Evolutionary conservation across 495 filamentous ascomycete species (phyloP), one percentile per base, ranked within the genome.

Genomic region (Talaromyces trachyspermus): DNA sequence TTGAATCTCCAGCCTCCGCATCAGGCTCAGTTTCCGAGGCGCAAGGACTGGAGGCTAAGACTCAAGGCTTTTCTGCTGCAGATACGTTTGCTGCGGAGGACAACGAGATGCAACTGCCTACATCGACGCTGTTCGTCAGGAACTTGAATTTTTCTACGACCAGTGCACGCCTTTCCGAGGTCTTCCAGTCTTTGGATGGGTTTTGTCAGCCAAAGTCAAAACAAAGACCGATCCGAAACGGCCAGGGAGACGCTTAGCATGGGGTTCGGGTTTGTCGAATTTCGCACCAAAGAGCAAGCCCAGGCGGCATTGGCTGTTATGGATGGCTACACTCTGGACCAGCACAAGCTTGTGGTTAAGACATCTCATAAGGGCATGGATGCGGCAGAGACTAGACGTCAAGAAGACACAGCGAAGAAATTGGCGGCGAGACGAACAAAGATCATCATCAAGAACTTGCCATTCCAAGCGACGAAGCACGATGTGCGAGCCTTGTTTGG

Each of bases 371-470:
- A 83, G 62, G 88, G 83, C 19, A 67, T 79, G 50, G 89, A 97
- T 66, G 88, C 88, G 5, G 90, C 86, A 0, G 87, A 92, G 58
- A 87, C 94, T 61, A 77, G 81, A 44, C 80, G 83, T 59, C 82
- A 81, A 50, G 83, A 88, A 48, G 89, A 95, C 54, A 78, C 76
- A 15, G 81, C 81, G 47, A 92, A 88, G 72, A 89, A 86, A 61
- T 60, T 77, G 12, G 78, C 82, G 3, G 77, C 75, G 19, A 78
- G 79, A 54, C 75, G 79, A 43, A 95, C 89, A 25, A 96, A 97
- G 72, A 82, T 99, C 56, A 85, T 97, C 63, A 87, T 98, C 72
- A 97, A 97, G 74, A 99, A 99, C 71, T 67, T 99, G 59, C 92
- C 92, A 7, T 99, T 99, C 70, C 86, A 97, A 66, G 84, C 85